phyloP scores from a whole-genome alignment of 2,329 filamentous ascomycete species.

The Exophiala sp. region DNA sequence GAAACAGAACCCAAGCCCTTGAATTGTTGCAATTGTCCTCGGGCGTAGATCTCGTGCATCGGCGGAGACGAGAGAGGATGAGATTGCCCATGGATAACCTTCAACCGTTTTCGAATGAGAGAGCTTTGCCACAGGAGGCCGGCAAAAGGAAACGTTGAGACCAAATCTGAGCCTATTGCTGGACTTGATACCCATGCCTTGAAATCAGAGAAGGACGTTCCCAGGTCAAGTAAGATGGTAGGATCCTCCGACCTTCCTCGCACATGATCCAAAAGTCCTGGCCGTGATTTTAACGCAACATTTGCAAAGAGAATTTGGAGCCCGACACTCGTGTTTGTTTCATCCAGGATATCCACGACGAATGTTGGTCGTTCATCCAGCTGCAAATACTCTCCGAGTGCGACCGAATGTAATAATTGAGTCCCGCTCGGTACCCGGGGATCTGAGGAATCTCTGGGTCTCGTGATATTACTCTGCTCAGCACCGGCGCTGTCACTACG shows the following conservation, averaged over 20 bases:
- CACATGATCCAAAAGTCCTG: slow-evolving; percentile 56
- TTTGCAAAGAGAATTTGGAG: slow-evolving; percentile 68
- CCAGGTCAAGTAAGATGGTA: slow-evolving; percentile 40
- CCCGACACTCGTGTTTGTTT: slow-evolving; percentile 52
- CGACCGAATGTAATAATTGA: slow-evolving; percentile 60
- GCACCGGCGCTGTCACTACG: neutral
- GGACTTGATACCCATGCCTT: slow-evolving; percentile 65
- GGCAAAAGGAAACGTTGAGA: slow-evolving; percentile 59
- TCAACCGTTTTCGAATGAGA: slow-evolving; percentile 64
- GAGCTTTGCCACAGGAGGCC: slow-evolving; percentile 68
- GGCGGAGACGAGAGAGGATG: slow-evolving; percentile 32
- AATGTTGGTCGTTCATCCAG: slow-evolving; percentile 74
- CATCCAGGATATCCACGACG: slow-evolving; percentile 64
- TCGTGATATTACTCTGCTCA: neutral
- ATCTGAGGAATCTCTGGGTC: slow-evolving; percentile 51
- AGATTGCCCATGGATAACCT: slow-evolving; percentile 60
- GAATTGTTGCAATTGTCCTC: slow-evolving; percentile 33
- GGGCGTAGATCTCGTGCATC: slow-evolving; percentile 20
- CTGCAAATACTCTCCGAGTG: slow-evolving; percentile 69
- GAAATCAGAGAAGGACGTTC: slow-evolving; percentile 55
- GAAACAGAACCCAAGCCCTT: slow-evolving; percentile 27
- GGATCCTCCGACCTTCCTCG: slow-evolving; percentile 47
- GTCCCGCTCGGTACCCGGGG: slow-evolving; percentile 47
- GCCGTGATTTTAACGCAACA: slow-evolving; percentile 58
- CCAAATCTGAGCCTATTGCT: slow-evolving; percentile 50